These are phyloP conservation scores for Globisporangium emineosum DNA, from an alignment of 352 stramenopile genomes.

Conservation along the genomic window DNA sequence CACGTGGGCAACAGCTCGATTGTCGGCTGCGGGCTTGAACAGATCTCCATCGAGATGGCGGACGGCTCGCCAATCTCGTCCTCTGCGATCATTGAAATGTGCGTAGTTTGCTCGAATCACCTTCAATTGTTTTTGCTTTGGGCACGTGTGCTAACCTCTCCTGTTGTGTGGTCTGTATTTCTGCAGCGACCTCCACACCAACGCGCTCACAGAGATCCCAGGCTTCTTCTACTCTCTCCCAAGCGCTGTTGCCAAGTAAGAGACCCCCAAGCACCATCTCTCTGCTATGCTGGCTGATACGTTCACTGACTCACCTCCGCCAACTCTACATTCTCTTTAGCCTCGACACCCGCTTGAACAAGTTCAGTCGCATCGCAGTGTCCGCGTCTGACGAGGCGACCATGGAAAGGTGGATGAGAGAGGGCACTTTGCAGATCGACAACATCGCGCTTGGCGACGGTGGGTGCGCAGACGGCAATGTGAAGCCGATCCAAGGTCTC, in stretches of 20 bases:
- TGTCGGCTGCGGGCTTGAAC: conserved; percentile 35
- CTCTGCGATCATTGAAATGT: conserved; percentile 28
- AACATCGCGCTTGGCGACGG: conserved; percentile 13
- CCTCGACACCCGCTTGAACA: conserved; percentile 43
- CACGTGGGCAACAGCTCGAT: conserved; percentile 27
- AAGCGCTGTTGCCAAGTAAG: conserved; percentile 19
- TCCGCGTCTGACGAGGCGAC: conserved; percentile 21
- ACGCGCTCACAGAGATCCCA: conserved; percentile 31
- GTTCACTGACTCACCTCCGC: background rate
- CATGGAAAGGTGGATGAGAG: conserved; percentile 31
- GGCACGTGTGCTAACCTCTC: background rate
- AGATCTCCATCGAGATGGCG: conserved; percentile 38
- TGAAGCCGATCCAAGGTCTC: conserved; percentile 20
- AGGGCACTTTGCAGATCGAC: conserved; percentile 33
- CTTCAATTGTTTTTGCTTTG: no score
- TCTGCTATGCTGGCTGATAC: background rate
- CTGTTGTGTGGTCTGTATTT: background rate
- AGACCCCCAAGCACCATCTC: background rate
- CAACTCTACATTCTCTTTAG: conserved; percentile 13
- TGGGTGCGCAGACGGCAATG: conserved; percentile 3
- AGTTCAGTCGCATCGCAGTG: conserved; percentile 32
- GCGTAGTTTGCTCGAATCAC: conserved; percentile 13
- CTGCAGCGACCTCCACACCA: conserved; percentile 43
- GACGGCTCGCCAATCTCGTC: conserved; percentile 24
- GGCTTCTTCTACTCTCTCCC: conserved; percentile 24